Base-by-base conservation (phyloP, 257 asterid genomes). In the Nyctanthes arbortristis region DNA sequence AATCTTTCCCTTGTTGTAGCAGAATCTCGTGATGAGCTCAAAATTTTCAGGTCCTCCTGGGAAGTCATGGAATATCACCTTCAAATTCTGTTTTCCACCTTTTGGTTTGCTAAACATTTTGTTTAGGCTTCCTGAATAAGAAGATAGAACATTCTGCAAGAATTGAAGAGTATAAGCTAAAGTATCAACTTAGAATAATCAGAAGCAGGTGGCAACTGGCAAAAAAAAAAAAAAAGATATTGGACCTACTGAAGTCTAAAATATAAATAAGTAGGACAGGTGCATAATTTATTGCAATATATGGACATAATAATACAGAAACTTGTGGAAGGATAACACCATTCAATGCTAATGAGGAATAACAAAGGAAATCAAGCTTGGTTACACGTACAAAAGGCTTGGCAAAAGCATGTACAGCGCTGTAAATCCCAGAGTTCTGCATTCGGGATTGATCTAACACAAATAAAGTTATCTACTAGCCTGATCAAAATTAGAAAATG, bases 1-100 rank as follows among this genome's bases (percentile, higher is more conserved):
- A 60, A 88, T 61, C 58, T 37, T 77, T 45, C 93, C 89, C 0
- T 66, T 74, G 68, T 70, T 80, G 87, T 90, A 88, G 73, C 98
- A 92, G 73, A 92, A 90, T 66, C 90, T 85, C 40, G 87, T 61
- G 77, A 90, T 73, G 56, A 81, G 85, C 89, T 90, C 97, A 61
- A 92, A 92, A 68, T 79, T 78, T 12, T 82, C 82, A 37, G 96
- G 83, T 78, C 98, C 98, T 33, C 97, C 98, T 0, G 98, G 98
- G 35, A 92, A 90, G 71, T 86, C 93, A 25, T 88, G 80, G 87
- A 86, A 85, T 60, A 92, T 80, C 74, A 90, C 88, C 91, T 90
- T 92, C 22, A 85, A 69, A 69, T 70, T 73, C 1, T 59, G 68
- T 0, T 68, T 33, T 27, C 28, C 69, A 3, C 80, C 82, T 76